Evolutionary conservation across 257 asterid species (phyloP), one percentile per base, ranked within the genome.

Genomic region (Nicotiana knightiana): DNA sequence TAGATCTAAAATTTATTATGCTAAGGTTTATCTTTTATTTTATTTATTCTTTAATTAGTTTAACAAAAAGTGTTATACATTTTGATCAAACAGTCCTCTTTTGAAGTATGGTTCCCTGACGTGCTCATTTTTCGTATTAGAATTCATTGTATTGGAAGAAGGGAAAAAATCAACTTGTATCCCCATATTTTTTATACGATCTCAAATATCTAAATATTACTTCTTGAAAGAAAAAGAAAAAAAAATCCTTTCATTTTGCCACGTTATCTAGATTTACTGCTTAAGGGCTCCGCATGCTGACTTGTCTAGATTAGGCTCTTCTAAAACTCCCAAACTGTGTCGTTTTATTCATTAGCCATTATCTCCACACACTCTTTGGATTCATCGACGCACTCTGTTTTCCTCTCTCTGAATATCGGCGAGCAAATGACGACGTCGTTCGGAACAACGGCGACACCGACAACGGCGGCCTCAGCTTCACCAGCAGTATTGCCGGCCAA

Each of bases 361-460:
- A 64, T 65, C 28, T 76, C 81, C 86, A 63, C 81, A 71, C 83
- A 8, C 84, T 70, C 92, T 62, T 89, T 67, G 94, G 87, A 87
- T 81, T 88, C 94, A 91, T 89, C 96, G 95, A 89, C 86, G 62
- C 86, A 18, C 81, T 79, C 79, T 12, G 24, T 46, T 71, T 70
- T 8, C 61, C 55, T 67, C 81, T 68, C 81, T 30, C 66, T 83
- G 43, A 78, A 48, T 37, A 57, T 43, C 62, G 65, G 70, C 67
- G 61, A 61, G 83, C 77, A 83, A 87, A 93, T 93, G 97, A 92
- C 93, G 89, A 75, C 94, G 81, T 85, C 93, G 81, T 91, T 93
- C 67, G 94, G 96, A 86, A 87, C 93, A 26, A 48, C 63, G 61
- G 39, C 57, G 32, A 18, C 58, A 0, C 5, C 35, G n/a, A 70